Evolutionary conservation across 1,284 basidiomycete genomes (phyloP), one percentile per base, ranked within the genome.

Genomic region (Boletus albobrunnescens): DNA sequence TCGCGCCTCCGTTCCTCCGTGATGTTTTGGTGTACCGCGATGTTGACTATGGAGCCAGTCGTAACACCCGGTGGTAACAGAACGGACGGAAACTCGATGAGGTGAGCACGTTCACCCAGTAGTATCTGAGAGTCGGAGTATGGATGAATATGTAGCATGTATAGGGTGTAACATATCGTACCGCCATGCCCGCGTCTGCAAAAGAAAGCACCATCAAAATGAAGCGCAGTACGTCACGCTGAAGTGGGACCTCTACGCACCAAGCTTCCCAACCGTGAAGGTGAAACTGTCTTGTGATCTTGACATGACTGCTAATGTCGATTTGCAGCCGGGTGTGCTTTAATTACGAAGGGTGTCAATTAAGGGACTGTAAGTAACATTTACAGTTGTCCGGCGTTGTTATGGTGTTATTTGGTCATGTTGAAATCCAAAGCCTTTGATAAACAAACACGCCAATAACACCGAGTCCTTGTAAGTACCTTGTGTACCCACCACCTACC

Each of bases 21-120:
- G 24, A 81, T 67, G 65, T 97, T 95, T 53, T 92, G 82, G 54
- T 90, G 79, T 13, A 96, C 65, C 0, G 91, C 84, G 64, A 97
- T 97, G 62, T 93, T 95, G 57, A 97, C 90, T 56, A 97, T 96
- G n/a, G 92, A 95, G 9, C 94, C 94, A 0, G 93, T 82, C 4
- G 87, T 84, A 2, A 91, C 85, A 14, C 92, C 93, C 0, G 92
- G 88, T 3, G 93, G 94, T 11, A 97, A 74, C 2, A 97, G 78
- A 22, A 97, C 76, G 0, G 94, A 96, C 1, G 94, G 94, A 65
- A 97, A 97, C 68, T 97, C 94, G 61, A 97, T 94, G 28, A 95
- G 76, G 63, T 96, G 93, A 6, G 92, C 92, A 36, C 91, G 81
- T 64, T 94, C 91, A 7, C 92, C 92, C 5, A 95, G 79, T 9